Evolutionary conservation across 768 basidiomycete species (phyloP), one percentile per base, ranked within the genome.

Genomic region (Kwoniella dendrophila): DNA sequence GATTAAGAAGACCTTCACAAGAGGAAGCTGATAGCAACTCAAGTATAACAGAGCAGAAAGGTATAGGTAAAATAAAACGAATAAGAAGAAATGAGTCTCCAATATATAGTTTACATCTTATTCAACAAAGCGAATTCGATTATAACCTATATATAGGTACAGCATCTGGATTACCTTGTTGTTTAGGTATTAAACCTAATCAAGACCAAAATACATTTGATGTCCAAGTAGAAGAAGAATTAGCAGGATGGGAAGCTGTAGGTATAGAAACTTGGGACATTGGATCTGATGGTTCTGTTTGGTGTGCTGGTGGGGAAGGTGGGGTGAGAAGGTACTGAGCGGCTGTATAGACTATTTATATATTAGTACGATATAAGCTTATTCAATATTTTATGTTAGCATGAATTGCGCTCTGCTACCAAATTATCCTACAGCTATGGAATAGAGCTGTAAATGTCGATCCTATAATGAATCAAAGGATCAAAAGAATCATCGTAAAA

Each of bases 261-360:
- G 66, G 69, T 18, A 59, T 78, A 2, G 73, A 76, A 49, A 62
- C 53, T 34, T 73, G 64, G 40, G 64, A 61, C 1, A 60, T 69
- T 20, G 51, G 40, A 16, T 29, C 27, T 29, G 68, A 63, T 12
- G 62, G 57, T 2, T n/a, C n/a, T n/a, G 62, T 78, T 11, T 78
- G 76, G 75, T 75, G 74, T 36, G 72, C 71, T 4, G 77, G 77
- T 44, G 75, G 74, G 4, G 75, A 77, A 55, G 77, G 73, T 10
- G 75, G 73, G 2, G 66, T 77, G 18, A 63, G 72, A 48, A 54
- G 43, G 44, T 47, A 48, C 48, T 47, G 41, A 34, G n/a, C n/a
- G n/a, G n/a, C n/a, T n/a, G n/a, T n/a, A n/a, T n/a, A n/a, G n/a
- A 48, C n/a, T n/a, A 2, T 16, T 29, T 27, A 20, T 56, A 32